Base-by-base conservation (phyloP, 805 yeast genomes). In the Monosporozyma aquatica region DNA sequence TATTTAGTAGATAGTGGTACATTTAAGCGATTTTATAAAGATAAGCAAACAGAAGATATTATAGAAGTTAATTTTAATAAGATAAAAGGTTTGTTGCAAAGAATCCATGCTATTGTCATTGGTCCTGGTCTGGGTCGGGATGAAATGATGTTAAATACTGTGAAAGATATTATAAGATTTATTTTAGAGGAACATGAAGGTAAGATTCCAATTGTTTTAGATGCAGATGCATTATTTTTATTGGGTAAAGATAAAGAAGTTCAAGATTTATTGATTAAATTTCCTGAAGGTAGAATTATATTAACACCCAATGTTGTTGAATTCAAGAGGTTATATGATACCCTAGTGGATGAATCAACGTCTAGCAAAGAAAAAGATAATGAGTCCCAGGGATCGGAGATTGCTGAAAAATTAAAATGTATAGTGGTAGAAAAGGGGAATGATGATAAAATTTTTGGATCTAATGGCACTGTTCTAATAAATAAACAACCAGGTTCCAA, bases 41-140 rank as follows among this genome's bases (percentile, higher is more conserved):
- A 21, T n/a, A 68, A 83, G 10, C n/a, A n/a, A n/a, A n/a, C n/a
- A n/a, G 30, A 23, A 15, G 29, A 36, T 36, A 14, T 36, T 24
- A 36, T 17, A 17, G 11, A 6, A 9, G 11, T 24, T 14, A 32
- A 38, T 22, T 15, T 29, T 14, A 29, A 32, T 22, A 76, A 76
- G 53, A 72, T 85, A n/a, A 50, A 58, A 17, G 43, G 66, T 0
- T 54, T 89, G 18, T 62, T 90, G 28, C 69, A 70, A 28, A 65
- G 94, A 37, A 74, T 87, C 45, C 95, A 90, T 54, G 84, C 80
- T 6, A 78, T 87, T 22, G 85, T 92, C 2, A 71, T 90, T 29
- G 97, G 97, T 0, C 97, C 97, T 0, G 98, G 97, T 0, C 72
- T 89, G 45, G 98, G 98, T 0, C 69, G 98, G 38, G 95, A 87